These are phyloP conservation scores for Penicillium roqueforti DNA, from an alignment of 495 filamentous ascomycete species.

Conservation along the genomic window DNA sequence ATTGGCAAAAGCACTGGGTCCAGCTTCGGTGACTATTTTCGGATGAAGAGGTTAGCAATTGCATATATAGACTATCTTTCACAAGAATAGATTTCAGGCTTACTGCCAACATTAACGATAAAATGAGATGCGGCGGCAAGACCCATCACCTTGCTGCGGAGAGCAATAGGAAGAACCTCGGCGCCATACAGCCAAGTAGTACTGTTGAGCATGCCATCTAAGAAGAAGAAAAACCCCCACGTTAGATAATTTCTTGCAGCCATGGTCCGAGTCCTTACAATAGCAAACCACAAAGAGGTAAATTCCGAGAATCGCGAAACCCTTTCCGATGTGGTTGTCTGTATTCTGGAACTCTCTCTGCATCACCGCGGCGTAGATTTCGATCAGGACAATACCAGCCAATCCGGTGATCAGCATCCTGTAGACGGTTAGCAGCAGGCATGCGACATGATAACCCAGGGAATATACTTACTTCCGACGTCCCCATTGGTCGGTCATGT, in stretches of 20 bases:
- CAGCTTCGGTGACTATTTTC: slow-evolving; percentile 51
- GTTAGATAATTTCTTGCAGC: slow-evolving; percentile 4
- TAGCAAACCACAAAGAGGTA: slow-evolving; percentile 56
- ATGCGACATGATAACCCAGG: neutral
- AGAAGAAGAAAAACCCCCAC: neutral
- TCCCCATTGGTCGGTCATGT: slow-evolving; percentile 57
- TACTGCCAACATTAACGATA: slow-evolving; percentile 54
- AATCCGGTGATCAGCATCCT: slow-evolving; percentile 54
- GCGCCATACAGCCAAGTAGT: slow-evolving; percentile 60
- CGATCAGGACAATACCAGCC: slow-evolving; percentile 46
- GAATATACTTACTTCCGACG: slow-evolving; percentile 46
- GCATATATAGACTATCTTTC: neutral
- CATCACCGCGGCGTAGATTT: slow-evolving; percentile 59
- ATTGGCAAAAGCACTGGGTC: slow-evolving; percentile 54
- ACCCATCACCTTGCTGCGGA: slow-evolving; percentile 58
- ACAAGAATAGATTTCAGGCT: slow-evolving; percentile 1
- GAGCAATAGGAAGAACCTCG: slow-evolving; percentile 53
- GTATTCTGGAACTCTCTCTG: slow-evolving; percentile 53
- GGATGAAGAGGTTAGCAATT: neutral
- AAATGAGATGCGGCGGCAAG: slow-evolving; percentile 54
- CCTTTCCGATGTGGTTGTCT: slow-evolving; percentile 52
- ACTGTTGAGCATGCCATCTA: slow-evolving; percentile 56
- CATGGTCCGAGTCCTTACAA: slow-evolving; percentile 36
- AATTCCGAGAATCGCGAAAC: slow-evolving; percentile 57
- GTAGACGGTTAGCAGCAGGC: slow-evolving; percentile 2